Conservation (phyloP, 1,284 basidiomycete species). For the Rhodotorula sp. region DNA sequence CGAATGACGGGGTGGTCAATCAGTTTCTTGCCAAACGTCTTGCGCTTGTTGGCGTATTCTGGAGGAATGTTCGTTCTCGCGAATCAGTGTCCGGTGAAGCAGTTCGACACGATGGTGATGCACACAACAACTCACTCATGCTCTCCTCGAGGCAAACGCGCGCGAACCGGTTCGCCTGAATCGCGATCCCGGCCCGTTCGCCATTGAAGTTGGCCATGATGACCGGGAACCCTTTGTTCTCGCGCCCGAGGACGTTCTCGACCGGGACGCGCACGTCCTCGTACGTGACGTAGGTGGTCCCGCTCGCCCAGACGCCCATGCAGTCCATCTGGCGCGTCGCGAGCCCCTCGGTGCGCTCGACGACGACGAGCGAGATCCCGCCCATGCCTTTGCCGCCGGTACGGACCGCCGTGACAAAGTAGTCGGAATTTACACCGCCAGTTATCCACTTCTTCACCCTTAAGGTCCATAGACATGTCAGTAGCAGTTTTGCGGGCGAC, state of each 20-base stretch:
- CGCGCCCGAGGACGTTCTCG: constrained; percentile 49
- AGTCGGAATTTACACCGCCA: constrained; percentile 44
- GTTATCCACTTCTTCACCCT: constrained; percentile 50
- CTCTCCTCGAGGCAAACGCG: constrained; percentile 36
- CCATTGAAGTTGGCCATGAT: constrained; percentile 11
- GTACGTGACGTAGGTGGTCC: constrained; percentile 49
- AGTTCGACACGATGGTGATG: too few relatives aligned
- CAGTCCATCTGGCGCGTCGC: constrained; percentile 48
- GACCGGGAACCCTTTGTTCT: constrained; percentile 41
- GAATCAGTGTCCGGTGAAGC: too few relatives aligned
- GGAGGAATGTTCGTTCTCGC: neutral
- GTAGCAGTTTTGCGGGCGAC: too few relatives aligned
- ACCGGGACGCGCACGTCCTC: constrained; percentile 49
- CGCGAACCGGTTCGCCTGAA: constrained; percentile 42
- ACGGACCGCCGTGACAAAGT: constrained; percentile 48
- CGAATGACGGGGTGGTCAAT: constrained; percentile 46
- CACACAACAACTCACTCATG: too few relatives aligned
- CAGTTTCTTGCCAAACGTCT: constrained; percentile 43
- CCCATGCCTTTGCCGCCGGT: constrained; percentile 50
- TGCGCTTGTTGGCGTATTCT: constrained; percentile 44
- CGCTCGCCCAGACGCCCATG: constrained; percentile 45
- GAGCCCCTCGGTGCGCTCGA: constrained; percentile 45
- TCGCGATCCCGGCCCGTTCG: constrained; percentile 38
- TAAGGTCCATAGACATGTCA: neutral
- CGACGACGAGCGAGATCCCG: constrained; percentile 49